phyloP scores from a whole-genome alignment of 1,284 basidiomycete genomes.

The Sporisorium sorghi region DNA sequence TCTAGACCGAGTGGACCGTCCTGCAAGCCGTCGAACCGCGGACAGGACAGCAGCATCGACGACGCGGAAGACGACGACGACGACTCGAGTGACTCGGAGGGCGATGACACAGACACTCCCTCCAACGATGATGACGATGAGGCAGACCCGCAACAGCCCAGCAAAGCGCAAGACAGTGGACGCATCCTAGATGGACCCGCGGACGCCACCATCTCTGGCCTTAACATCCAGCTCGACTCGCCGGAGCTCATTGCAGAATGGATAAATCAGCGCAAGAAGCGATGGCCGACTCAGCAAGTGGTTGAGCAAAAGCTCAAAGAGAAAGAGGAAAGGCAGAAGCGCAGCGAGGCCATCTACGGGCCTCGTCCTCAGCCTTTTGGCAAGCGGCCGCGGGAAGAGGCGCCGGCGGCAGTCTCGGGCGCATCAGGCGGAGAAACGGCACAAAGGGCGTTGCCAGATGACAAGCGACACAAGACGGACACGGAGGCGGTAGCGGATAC shows the following conservation, averaged over 20 bases:
- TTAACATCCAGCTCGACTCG: conserved; percentile 65
- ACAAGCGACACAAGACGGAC: conserved; percentile 14
- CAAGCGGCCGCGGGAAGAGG: conserved; percentile 24
- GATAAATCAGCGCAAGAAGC: conserved; percentile 66
- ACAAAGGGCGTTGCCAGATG: neutral
- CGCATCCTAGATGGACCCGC: conserved; percentile 55
- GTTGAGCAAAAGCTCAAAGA: conserved; percentile 59
- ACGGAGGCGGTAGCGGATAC: no score
- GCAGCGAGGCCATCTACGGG: conserved; percentile 39
- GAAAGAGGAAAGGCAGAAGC: conserved; percentile 33
- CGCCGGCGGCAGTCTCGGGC: neutral
- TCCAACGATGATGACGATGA: conserved; percentile 12
- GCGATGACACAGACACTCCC: neutral
- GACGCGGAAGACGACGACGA: neutral
- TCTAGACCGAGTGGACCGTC: conserved; percentile 6
- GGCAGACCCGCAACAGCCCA: neutral
- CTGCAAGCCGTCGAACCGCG: neutral
- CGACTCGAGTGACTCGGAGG: neutral
- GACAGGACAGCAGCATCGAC: neutral
- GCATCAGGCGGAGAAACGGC: neutral
- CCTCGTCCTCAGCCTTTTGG: conserved; percentile 14
- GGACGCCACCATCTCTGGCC: conserved; percentile 62
- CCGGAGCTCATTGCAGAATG: conserved; percentile 66
- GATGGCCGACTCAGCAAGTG: conserved; percentile 59
- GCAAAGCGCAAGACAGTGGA: conserved; percentile 6